phyloP scores from a whole-genome alignment of 2,329 filamentous ascomycete species.

The Botrytis paeoniae region DNA sequence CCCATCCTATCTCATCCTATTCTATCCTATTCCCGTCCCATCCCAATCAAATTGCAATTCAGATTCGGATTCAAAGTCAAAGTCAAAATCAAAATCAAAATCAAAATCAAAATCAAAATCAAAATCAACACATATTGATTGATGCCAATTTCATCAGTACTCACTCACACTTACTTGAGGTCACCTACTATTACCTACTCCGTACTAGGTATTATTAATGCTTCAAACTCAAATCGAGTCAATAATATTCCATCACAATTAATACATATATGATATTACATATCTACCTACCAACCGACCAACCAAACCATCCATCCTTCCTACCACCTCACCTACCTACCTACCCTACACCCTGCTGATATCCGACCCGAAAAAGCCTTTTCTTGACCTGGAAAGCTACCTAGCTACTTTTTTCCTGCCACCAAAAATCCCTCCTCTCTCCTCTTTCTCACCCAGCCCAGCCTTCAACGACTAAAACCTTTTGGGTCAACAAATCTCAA shows the following conservation, averaged over 20 bases:
- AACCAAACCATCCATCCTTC: not conserved
- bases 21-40: not conserved
- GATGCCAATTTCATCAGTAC: not conserved
- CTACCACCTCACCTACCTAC: not conserved
- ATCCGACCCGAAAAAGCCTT: not conserved
- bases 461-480: not conserved
- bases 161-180: not conserved
- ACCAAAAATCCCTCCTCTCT: not conserved
- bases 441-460: not conserved
- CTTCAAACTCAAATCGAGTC: not conserved
- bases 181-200: not conserved
- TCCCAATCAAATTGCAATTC: not conserved
- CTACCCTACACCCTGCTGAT: not conserved
- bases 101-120: not conserved
- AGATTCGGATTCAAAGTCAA: not conserved
- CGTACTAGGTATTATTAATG: not conserved
- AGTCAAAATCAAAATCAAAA: not conserved
- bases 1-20: not conserved
- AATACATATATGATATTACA: not conserved
- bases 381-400: not conserved
- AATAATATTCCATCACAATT: not conserved
- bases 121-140: not conserved
- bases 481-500: not conserved
- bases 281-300: not conserved
- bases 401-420: conserved; percentile 7